Evolutionary conservation across 2,329 filamentous ascomycete species (phyloP), one percentile per base, ranked within the genome.

Genomic region (Fusarium cyanostomum): DNA sequence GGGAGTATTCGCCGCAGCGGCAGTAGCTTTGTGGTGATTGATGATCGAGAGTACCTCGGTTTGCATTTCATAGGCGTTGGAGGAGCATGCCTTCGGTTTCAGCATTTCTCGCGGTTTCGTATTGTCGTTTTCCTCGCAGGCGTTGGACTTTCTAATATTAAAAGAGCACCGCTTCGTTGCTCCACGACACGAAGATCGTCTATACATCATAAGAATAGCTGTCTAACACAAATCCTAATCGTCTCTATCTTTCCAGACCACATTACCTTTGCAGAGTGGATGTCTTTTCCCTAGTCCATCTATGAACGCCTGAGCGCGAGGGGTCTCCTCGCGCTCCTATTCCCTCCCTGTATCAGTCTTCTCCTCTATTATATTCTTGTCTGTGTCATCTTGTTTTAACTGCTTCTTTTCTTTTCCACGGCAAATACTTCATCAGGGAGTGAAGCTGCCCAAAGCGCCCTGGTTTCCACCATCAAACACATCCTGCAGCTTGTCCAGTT

Each of bases 381-480:
- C 15, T 41, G 13, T 27, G 27, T n/a, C n/a, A n/a, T 30, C 33
- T 41, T 10, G 5, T 15, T 7, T 34, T n/a, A n/a, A n/a, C n/a
- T n/a, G n/a, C 15, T 15, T 27, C 28, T 34, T 18, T 13, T 49
- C 37, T 55, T 28, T 27, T n/a, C n/a, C 7, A n/a, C 21, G 1
- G 27, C 10, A n/a, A 35, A 8, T 34, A 10, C 12, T 13, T 26
- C 56, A 67, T 80, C 57, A 80, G 12, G 80, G 72, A 5, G 78
- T 76, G 50, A 85, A 86, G 26, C 71, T 76, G 7, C 81, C 84
- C 59, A 87, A 69, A 1, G 83, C 82, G 1, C 83, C 83, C 13
- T 82, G 71, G 55, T 80, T 78, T 3, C 83, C 84, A 7, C 83
- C 82, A 45, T 86, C 80, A 65, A 87, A 87, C 48, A 80, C 64